Conservation (phyloP, 257 asterid species). For the Nicotiana noctiflora region DNA sequence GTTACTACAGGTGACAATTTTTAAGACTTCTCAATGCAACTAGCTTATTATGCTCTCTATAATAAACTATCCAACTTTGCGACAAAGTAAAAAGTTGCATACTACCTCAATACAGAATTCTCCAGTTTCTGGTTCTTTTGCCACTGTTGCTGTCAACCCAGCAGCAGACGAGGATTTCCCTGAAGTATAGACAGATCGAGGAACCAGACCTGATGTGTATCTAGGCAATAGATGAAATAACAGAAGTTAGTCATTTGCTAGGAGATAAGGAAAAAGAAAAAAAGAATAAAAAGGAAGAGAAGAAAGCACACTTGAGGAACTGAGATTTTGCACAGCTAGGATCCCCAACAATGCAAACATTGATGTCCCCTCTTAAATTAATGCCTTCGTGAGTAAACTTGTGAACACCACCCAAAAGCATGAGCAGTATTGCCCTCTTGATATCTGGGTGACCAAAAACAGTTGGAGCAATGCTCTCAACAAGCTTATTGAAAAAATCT, state of each 20-base stretch:
- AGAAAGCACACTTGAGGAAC: constrained; percentile 65
- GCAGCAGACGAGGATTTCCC: constrained; percentile 99
- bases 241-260: not conserved
- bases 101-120: constrained; percentile 98
- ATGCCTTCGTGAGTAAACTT: constrained; percentile 95
- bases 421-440: constrained; percentile 88
- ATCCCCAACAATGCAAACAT: constrained; percentile 97
- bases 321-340: constrained; percentile 99
- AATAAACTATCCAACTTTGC: not conserved
- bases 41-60: not conserved
- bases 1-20: not conserved
- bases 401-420: constrained; percentile 98
- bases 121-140: constrained; percentile 99
- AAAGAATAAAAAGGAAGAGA: not conserved
- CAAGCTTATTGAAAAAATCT: constrained; percentile 90
- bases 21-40: not conserved
- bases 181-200: constrained; percentile 96
- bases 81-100: not conserved
- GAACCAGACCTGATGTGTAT: constrained; percentile 78
- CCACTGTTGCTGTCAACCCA: constrained; percentile 97
- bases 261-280: constrained; percentile 6
- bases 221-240: constrained; percentile 31
- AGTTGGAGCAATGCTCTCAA: constrained; percentile 91
- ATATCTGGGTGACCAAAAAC: constrained; percentile 92
- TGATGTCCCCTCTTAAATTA: constrained; percentile 95